Evolutionary conservation across 495 filamentous ascomycete genomes (phyloP).

Genomic region (Penicillium lagena): DNA sequence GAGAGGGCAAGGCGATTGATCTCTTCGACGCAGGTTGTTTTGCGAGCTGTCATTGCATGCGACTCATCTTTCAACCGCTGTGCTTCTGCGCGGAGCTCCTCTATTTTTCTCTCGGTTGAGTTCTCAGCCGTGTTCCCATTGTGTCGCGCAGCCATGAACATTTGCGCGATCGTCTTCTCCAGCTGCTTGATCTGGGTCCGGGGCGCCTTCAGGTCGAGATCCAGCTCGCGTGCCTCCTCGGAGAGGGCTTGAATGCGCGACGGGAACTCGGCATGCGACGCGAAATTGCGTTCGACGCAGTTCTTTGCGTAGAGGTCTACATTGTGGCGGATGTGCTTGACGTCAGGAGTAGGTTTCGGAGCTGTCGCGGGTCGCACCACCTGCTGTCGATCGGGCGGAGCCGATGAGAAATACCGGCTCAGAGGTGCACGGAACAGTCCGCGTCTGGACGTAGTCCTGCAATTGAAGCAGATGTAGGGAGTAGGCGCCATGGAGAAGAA

Average conservation of each 20-base stretch:
- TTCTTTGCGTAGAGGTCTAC: constrained; percentile 72
- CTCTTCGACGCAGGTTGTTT: constrained; percentile 52
- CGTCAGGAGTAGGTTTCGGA: constrained; percentile 71
- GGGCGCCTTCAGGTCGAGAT: constrained; percentile 30
- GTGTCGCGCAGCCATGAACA: constrained; percentile 21
- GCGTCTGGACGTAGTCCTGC: constrained; percentile 16
- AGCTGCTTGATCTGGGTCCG: constrained; percentile 34
- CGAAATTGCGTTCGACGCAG: constrained; percentile 80
- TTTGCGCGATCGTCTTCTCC: constrained; percentile 33
- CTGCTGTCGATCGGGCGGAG: constrained; percentile 14
- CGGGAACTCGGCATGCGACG: constrained; percentile 56
- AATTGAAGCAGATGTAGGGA: constrained; percentile 34
- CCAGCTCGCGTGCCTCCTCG: constrained; percentile 52
- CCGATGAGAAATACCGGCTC: constrained; percentile 26
- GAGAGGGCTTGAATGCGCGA: constrained; percentile 63
- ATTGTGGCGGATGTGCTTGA: constrained; percentile 85
- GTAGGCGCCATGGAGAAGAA: constrained; percentile 17
- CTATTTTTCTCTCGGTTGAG: constrained; percentile 9
- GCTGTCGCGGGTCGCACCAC: constrained; percentile 59
- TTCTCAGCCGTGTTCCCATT: constrained; percentile 5
- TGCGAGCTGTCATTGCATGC: constrained; percentile 49
- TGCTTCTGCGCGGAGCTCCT: constrained; percentile 53
- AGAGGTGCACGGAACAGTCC: constrained; percentile 3
- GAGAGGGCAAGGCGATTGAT: constrained; percentile 69
- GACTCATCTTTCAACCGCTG: constrained; percentile 62